Evolutionary conservation across 192 early-diverging fungal genomes (phyloP).

Genomic region (Coemansia sp.): DNA sequence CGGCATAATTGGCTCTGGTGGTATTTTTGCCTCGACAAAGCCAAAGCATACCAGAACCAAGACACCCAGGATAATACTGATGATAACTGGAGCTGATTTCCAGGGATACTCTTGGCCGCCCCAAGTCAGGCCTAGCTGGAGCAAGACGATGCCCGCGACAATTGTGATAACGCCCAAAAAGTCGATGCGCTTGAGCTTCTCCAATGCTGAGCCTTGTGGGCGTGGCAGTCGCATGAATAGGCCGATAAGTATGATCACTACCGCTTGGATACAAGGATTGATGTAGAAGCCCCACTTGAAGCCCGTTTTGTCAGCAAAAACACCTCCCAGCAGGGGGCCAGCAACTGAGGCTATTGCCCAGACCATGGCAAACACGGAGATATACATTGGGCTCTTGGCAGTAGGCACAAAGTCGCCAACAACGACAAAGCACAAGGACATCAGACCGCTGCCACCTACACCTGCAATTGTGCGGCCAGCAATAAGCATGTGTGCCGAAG

Average conservation of each 20-base stretch:
- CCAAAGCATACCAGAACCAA: conserved; percentile 50
- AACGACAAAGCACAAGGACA: conserved; percentile 62
- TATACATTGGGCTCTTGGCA: conserved; percentile 60
- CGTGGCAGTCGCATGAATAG: conserved; percentile 45
- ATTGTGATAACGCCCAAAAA: conserved; percentile 60
- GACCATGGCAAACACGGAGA: conserved; percentile 55
- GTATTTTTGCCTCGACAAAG: conserved; percentile 60
- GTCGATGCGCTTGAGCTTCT: conserved; percentile 67
- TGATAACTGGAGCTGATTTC: conserved; percentile 55
- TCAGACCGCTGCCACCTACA: conserved; percentile 66
- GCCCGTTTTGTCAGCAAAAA: conserved; percentile 56
- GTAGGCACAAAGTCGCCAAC: conserved; percentile 65
- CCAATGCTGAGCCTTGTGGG: conserved; percentile 21
- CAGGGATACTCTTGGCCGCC: conserved; percentile 66
- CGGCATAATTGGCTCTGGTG: conserved; percentile 66
- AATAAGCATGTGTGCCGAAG: conserved; percentile 64
- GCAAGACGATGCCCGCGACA: conserved; percentile 56
- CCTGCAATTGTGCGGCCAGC: conserved; percentile 66
- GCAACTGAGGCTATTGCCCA: conserved; percentile 60
- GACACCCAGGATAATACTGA: conserved; percentile 35
- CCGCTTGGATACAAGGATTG: conserved; percentile 46
- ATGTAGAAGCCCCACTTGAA: conserved; percentile 63
- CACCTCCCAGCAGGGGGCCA: conserved; percentile 61
- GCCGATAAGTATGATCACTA: conserved; percentile 47
- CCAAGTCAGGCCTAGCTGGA: conserved; percentile 71